A percentile compares a stretch with the other conserved stretches of the same genome.
Conservation (phyloP, 2,329 filamentous ascomycete species). For the Penicillium verrucosum region DNA sequence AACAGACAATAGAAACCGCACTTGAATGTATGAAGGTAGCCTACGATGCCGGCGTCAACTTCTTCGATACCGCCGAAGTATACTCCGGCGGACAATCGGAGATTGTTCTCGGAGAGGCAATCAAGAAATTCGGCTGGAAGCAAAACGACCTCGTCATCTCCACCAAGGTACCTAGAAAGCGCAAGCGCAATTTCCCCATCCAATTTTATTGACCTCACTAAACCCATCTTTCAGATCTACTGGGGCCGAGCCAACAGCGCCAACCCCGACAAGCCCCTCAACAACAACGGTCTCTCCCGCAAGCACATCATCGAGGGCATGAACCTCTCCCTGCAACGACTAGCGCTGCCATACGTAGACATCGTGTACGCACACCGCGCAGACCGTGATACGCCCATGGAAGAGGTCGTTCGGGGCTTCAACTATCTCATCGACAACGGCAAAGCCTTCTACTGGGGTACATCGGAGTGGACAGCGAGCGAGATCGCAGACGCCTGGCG, state of each 20-base stretch:
- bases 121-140: slow-evolving; percentile 57
- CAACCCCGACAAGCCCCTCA: slow-evolving; percentile 59
- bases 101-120: slow-evolving; percentile 54
- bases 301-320: slow-evolving; percentile 70
- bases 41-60: slow-evolving; percentile 57
- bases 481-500: slow-evolving; percentile 64
- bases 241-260: slow-evolving; percentile 61
- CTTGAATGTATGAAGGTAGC: slow-evolving; percentile 51
- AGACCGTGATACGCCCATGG: slow-evolving; percentile 65
- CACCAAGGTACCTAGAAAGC: slow-evolving; percentile 52
- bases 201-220: neutral
- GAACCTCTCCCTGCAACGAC: slow-evolving; percentile 56
- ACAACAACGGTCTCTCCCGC: slow-evolving; percentile 64
- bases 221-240: slow-evolving; percentile 51
- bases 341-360: slow-evolving; percentile 67
- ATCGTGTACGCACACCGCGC: slow-evolving; percentile 67
- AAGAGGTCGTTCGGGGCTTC: slow-evolving; percentile 68
- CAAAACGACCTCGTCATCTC: slow-evolving; percentile 57
- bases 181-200: neutral
- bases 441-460: slow-evolving; percentile 69
- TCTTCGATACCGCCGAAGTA: slow-evolving; percentile 55
- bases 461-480: slow-evolving; percentile 64
- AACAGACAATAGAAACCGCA: slow-evolving; percentile 24
- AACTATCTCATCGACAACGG: slow-evolving; percentile 67
- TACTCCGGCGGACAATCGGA: slow-evolving; percentile 55